phyloP scores from a whole-genome alignment of 2,329 filamentous ascomycete genomes.

The Ophiocordyceps camponoti-leonardi region DNA sequence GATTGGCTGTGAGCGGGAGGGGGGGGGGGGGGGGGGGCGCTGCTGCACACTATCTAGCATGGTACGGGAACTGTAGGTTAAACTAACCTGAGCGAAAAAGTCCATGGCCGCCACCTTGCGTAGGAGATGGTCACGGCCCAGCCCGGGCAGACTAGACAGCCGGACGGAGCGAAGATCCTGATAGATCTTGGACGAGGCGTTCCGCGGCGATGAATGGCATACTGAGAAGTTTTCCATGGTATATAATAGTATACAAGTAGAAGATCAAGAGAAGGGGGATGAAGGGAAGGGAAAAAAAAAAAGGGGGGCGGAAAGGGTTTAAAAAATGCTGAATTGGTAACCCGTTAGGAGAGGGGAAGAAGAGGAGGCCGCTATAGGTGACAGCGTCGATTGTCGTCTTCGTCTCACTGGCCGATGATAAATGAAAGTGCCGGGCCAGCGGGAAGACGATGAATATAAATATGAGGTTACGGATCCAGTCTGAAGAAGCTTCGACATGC shows the following conservation, averaged over 20 bases:
- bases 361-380: too few relatives aligned
- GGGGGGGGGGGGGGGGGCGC: too few relatives aligned
- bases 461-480: too few relatives aligned
- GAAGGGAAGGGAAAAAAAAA: too few relatives aligned
- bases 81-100: conserved; percentile 17
- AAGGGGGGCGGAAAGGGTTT: too few relatives aligned
- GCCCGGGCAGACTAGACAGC: conserved; percentile 16
- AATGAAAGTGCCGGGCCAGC: too few relatives aligned
- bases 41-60: too few relatives aligned
- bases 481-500: too few relatives aligned
- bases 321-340: background rate
- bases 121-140: conserved; percentile 13
- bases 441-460: too few relatives aligned
- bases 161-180: conserved; percentile 28
- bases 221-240: conserved; percentile 35
- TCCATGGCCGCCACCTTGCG: conserved; percentile 11
- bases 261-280: background rate
- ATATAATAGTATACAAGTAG: background rate
- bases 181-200: conserved; percentile 29
- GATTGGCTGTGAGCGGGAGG: conserved; percentile 5
- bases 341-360: background rate
- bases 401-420: too few relatives aligned
- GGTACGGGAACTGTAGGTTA: too few relatives aligned
- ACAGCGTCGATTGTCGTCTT: too few relatives aligned
- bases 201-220: conserved; percentile 25